phyloP scores from a whole-genome alignment of 2,329 filamentous ascomycete genomes.

The Xylaria digitata region DNA sequence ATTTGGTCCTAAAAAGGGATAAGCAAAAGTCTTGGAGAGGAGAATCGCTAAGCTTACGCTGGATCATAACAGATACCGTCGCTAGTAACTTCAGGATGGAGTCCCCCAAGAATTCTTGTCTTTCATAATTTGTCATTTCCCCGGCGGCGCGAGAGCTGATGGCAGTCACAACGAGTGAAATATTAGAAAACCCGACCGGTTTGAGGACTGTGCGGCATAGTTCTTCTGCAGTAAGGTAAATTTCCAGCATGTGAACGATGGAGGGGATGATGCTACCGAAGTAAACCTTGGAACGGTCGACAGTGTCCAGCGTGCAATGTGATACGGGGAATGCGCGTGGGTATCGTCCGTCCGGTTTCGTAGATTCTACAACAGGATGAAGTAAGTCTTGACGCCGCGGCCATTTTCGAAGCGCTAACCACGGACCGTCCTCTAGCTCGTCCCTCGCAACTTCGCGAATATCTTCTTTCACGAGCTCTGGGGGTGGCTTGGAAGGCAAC shows the following conservation, averaged over 20 bases:
- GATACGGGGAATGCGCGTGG: conserved; percentile 58
- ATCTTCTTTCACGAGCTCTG: conserved; percentile 54
- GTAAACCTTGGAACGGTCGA: conserved; percentile 58
- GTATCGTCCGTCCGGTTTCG: conserved; percentile 55
- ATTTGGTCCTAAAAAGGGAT: conserved; percentile 61
- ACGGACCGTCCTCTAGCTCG: conserved; percentile 58
- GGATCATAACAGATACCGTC: conserved; percentile 70
- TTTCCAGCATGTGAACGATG: conserved; percentile 76
- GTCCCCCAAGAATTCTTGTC: conserved; percentile 89
- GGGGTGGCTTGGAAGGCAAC: conserved; percentile 58
- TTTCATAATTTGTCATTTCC: conserved; percentile 77
- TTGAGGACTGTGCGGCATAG: conserved; percentile 67
- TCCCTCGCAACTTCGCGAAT: conserved; percentile 53
- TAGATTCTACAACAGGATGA: conserved; percentile 50
- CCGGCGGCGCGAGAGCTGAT: conserved; percentile 73
- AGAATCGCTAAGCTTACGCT: conserved; percentile 55
- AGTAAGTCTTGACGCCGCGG: conserved; percentile 70
- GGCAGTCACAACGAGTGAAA: conserved; percentile 71
- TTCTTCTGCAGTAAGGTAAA: conserved; percentile 69
- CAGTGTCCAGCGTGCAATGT: conserved; percentile 61
- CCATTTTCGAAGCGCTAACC: conserved; percentile 62
- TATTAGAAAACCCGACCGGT: conserved; percentile 63
- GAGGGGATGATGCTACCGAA: conserved; percentile 76
- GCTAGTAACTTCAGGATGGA: conserved; percentile 81
- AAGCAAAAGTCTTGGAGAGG: conserved; percentile 24